Base-by-base conservation (phyloP, 331 rosid genomes). In the Telfairia occidentalis region DNA sequence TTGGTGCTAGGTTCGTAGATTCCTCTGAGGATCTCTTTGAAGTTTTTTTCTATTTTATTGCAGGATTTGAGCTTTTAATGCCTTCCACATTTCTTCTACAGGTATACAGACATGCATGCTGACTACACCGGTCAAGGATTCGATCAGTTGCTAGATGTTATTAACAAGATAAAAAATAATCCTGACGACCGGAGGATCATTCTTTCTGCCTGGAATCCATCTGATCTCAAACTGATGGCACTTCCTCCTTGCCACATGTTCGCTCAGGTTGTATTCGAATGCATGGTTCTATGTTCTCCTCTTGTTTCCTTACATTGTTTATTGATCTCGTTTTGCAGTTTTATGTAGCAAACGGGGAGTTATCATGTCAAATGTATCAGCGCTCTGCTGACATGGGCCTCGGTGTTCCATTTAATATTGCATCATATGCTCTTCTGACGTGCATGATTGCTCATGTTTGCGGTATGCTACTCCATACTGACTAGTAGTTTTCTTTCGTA, bases 191-290 rank as follows among this genome's bases (percentile, higher is more conserved):
- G 99, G 35, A 84, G 99, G 77, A 95, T 95, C 73, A 86, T 95
- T 77, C 92, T 95, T 77, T 91, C 97, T 26, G 97, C 99, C 1
- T 95, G 99, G 99, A 92, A 92, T 87, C 97, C 99, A 43, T 78
- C 92, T 54, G 99, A 95, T 87, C 93, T 95, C 74, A 90, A 89
- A 83, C 82, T 85, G 80, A 90, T 95, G 99, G 97, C 99, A 69
- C 99, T 95, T 69, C 99, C 99, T 23, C 97, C 99, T 38, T 95
- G 99, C 83, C 99, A 95, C 87, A 95, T 92, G 97, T 92, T 92
- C 85, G 87, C 92, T 4, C 99, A 95, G 99, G 99, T 95, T 72
- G 24, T 75, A 50, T 21, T 50, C 5, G 16, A 55, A 24, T 38
- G 52, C 21, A 23, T 24, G 53, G 35, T 34, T 5, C 37, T 38